These are phyloP conservation scores for Tetrapyrgos nigripes DNA, from an alignment of 1,284 basidiomycete species.

Conservation along the genomic window DNA sequence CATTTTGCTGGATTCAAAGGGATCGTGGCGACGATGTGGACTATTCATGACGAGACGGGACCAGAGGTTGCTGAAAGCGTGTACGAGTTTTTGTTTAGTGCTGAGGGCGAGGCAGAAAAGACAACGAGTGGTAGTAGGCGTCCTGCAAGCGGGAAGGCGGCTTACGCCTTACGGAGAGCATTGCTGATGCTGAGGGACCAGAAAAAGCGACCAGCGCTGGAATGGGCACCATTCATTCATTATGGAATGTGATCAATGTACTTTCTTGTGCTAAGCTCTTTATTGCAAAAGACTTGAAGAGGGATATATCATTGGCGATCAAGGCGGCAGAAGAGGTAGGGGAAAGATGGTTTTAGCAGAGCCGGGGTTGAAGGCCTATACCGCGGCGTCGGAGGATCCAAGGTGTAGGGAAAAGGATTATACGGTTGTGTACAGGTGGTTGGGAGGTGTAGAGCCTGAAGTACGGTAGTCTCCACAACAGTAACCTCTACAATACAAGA, in stretches of 20 bases:
- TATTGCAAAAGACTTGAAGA: no score
- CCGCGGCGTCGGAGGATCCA: conserved; percentile 44
- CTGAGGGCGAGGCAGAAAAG: neutral
- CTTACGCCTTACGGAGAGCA: no score
- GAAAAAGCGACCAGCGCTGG: no score
- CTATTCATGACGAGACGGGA: neutral
- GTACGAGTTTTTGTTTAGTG: neutral
- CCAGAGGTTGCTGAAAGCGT: neutral
- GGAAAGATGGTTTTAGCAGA: conserved; percentile 42
- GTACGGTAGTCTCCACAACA: neutral
- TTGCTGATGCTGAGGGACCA: no score
- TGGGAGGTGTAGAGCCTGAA: neutral
- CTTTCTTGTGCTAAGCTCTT: no score
- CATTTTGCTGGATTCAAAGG: neutral
- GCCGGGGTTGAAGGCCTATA: conserved; percentile 41
- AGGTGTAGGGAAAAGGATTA: conserved; percentile 41
- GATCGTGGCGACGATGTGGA: conserved; percentile 4
- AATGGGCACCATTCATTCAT: no score
- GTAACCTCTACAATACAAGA: no score
- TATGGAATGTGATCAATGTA: no score
- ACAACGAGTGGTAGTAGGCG: no score
- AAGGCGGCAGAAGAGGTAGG: conserved; percentile 41
- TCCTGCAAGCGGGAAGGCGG: no score
- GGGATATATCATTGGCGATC: conserved; percentile 44
- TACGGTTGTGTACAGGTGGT: conserved; percentile 46